phyloP scores from a whole-genome alignment of 371 early-diverging fungal species.

The Paramicrosporidium saccamoebae region DNA sequence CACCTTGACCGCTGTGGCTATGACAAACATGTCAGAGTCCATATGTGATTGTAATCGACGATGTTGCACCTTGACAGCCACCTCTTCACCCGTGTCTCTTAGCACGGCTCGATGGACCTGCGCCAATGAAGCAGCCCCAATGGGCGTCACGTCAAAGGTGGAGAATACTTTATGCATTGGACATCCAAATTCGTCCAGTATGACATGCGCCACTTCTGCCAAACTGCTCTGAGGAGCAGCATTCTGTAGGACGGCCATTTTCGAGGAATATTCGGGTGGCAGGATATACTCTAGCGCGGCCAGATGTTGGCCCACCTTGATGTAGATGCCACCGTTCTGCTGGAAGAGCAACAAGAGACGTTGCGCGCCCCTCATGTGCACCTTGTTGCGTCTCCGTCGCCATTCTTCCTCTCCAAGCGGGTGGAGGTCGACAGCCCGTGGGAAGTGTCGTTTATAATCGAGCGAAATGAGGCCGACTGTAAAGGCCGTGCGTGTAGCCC shows the following conservation, averaged over 20 bases:
- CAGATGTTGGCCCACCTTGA: constrained; percentile 67
- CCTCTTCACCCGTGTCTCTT: constrained; percentile 13
- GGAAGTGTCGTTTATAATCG: too few species aligned
- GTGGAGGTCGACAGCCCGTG: too few species aligned
- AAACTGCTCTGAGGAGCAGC: constrained; percentile 30
- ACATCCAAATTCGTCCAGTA: constrained; percentile 23
- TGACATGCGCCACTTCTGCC: constrained; percentile 23
- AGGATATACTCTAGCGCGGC: constrained; percentile 51
- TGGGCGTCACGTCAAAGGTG: constrained; percentile 26
- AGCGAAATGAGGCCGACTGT: too few species aligned
- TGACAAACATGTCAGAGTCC: constrained; percentile 36
- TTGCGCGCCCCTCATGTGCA: constrained; percentile 20
- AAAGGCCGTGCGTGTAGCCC: too few species aligned
- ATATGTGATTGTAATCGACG: constrained; percentile 30
- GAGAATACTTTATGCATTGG: constrained; percentile 20
- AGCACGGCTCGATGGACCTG: constrained; percentile 41
- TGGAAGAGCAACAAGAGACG: constrained; percentile 14
- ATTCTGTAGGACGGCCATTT: constrained; percentile 56
- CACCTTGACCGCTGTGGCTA: constrained; percentile 16
- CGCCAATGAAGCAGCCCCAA: constrained; percentile 52
- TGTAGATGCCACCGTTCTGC: constrained; percentile 52
- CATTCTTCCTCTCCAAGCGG: too few species aligned
- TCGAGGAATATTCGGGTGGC: constrained; percentile 51
- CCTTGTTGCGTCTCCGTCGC: too few species aligned
- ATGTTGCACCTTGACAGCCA: constrained; percentile 77